Conservation (phyloP, 169 alveolate species). For the Plasmodium billcollinsi region DNA sequence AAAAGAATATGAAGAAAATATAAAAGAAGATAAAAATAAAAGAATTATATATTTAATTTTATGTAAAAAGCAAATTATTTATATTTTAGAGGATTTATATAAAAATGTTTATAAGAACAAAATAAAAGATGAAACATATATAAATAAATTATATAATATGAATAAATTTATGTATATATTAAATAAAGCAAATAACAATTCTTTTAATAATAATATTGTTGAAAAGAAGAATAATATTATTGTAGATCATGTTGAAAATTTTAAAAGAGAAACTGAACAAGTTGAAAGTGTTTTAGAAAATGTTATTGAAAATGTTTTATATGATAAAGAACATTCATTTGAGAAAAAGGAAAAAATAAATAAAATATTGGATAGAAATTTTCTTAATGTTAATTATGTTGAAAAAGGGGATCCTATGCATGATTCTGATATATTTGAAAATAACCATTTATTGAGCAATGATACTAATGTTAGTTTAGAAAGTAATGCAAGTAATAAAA, state of each 20-base stretch:
- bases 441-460: neutral
- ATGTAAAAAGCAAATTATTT: slow-evolving; percentile 39
- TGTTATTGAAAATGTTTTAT: too few relatives aligned
- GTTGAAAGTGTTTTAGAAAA: neutral
- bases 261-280: slow-evolving; percentile 27
- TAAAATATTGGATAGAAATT: too few relatives aligned
- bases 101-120: slow-evolving; percentile 1
- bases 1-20: slow-evolving; percentile 27
- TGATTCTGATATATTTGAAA: too few relatives aligned
- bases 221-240: neutral
- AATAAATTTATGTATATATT: slow-evolving; percentile 23
- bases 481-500: slow-evolving; percentile 33
- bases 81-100: slow-evolving; percentile 31
- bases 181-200: slow-evolving; percentile 15
- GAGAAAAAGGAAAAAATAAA: slow-evolving; percentile 4
- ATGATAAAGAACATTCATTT: neutral
- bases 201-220: neutral
- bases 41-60: slow-evolving; percentile 21
- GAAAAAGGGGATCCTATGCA: too few relatives aligned
- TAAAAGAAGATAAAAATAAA: slow-evolving; percentile 17
- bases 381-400: too few relatives aligned
- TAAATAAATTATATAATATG: slow-evolving; percentile 43
- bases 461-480: slow-evolving; percentile 31
- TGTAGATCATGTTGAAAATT: neutral
- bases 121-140: neutral